phyloP scores from a whole-genome alignment of 805 yeast genomes.

The Kregervanrija fluxuum region DNA sequence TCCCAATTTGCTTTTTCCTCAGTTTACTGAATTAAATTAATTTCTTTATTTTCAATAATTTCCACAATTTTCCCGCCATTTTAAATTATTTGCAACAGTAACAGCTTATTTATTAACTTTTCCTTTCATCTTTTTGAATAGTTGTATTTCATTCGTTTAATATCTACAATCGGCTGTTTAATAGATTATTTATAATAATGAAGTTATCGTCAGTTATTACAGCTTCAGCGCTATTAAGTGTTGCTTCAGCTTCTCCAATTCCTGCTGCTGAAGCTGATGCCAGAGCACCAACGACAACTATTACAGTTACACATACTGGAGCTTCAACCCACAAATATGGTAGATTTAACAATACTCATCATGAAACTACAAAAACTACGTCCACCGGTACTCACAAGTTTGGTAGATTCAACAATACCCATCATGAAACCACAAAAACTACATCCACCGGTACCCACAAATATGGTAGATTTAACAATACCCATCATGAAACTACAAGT shows the following conservation, averaged over 20 bases:
- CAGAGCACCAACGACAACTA: conserved; percentile 25
- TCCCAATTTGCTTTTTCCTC: too few species aligned
- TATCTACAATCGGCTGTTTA: too few species aligned
- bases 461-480: conserved; percentile 49
- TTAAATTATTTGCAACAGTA: too few species aligned
- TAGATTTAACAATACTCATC: conserved; percentile 40
- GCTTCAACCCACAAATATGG: conserved; percentile 49
- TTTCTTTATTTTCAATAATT: too few species aligned
- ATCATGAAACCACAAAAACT: conserved; percentile 29
- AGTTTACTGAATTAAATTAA: too few species aligned
- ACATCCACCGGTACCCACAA: conserved; percentile 44
- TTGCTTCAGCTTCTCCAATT: conserved; percentile 23
- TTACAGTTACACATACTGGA: conserved; percentile 24
- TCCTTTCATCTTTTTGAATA: too few species aligned
- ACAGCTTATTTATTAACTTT: too few species aligned
- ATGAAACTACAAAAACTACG: conserved; percentile 12
- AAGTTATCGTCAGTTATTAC: conserved; percentile 32
- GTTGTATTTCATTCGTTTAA: too few species aligned
- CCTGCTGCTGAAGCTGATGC: conserved; percentile 28
- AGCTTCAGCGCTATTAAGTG: conserved; percentile 20
- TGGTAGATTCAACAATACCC: conserved; percentile 49
- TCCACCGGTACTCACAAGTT: conserved; percentile 34
- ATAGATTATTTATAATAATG: conserved; percentile 22
- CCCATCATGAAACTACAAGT: conserved; percentile 22
- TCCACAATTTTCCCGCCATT: too few species aligned